Evolutionary conservation across 179 eudicot genomes (phyloP).

Genomic region (Drosera spatulata): DNA sequence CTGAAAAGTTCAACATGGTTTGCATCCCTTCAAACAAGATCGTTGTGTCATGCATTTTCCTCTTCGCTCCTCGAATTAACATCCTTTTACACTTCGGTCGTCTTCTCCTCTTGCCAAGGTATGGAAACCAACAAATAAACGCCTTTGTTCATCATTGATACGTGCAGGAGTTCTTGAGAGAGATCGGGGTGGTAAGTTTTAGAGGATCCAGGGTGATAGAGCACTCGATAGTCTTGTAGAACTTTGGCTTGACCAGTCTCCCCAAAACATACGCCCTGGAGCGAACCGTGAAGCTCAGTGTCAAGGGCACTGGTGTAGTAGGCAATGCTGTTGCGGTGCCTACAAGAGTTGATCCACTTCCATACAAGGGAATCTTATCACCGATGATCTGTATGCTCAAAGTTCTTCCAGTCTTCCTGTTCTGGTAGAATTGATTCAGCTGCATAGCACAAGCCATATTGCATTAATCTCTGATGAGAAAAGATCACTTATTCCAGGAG

Average conservation of each 20-base stretch:
- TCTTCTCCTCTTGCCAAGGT: no score
- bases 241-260: constrained; percentile 67
- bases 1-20: no score
- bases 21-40: no score
- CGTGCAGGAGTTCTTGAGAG: constrained; percentile 59
- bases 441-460: constrained; percentile 12
- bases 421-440: constrained; percentile 71
- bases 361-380: constrained; percentile 51
- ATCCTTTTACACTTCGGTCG: no score
- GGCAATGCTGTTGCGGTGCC: constrained; percentile 44
- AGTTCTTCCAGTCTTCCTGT: constrained; percentile 60
- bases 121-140: no score
- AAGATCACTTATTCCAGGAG: no score
- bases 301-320: constrained; percentile 50
- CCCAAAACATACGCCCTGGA: constrained; percentile 81
- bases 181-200: constrained; percentile 38
- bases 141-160: constrained; percentile 13
- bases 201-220: constrained; percentile 45
- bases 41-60: no score
- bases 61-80: no score
- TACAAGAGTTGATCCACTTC: constrained; percentile 54
- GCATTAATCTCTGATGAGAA: no score
- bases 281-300: constrained; percentile 36
- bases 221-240: constrained; percentile 46
- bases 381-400: constrained; percentile 40